These are phyloP conservation scores for Kurtzmaniella quercitrusa DNA, from an alignment of 1,139 yeast species.

Conservation along the genomic window DNA sequence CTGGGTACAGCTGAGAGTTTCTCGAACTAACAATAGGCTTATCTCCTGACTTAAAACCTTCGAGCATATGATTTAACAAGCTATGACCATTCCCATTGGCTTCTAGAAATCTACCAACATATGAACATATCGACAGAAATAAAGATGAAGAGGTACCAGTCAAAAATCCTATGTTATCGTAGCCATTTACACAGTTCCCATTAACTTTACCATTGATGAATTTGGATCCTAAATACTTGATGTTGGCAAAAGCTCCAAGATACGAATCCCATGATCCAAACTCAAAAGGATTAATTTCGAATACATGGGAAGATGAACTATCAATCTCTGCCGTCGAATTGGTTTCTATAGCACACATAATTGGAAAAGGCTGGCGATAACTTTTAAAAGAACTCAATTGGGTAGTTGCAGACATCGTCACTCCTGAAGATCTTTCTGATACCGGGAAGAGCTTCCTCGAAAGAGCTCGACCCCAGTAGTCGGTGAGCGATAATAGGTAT, in stretches of 20 bases:
- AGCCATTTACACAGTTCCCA: slow-evolving; percentile 50
- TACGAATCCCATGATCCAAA: slow-evolving; percentile 66
- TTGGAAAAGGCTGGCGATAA: slow-evolving; percentile 40
- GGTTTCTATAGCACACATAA: slow-evolving; percentile 34
- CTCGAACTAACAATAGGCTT: slow-evolving; percentile 15
- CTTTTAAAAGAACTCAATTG: slow-evolving; percentile 16
- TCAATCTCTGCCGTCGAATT: slow-evolving; percentile 7
- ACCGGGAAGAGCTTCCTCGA: slow-evolving; percentile 43
- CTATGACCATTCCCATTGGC: slow-evolving; percentile 33
- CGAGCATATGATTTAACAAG: slow-evolving; percentile 43
- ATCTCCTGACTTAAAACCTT: slow-evolving; percentile 41
- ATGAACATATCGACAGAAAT: slow-evolving; percentile 55
- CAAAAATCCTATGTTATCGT: slow-evolving; percentile 71
- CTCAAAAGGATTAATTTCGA: slow-evolving; percentile 64
- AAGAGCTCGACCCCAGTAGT: slow-evolving; percentile 65
- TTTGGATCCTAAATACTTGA: slow-evolving; percentile 52
- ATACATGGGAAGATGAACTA: slow-evolving; percentile 26
- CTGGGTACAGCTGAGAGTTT: slow-evolving; percentile 43
- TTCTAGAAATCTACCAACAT: slow-evolving; percentile 34
- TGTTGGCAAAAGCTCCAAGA: slow-evolving; percentile 47
- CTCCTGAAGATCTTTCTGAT: slow-evolving; percentile 33
- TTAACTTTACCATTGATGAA: slow-evolving; percentile 29
- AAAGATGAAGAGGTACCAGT: slow-evolving; percentile 72
- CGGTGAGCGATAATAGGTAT: slow-evolving; percentile 56
- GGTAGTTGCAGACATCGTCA: slow-evolving; percentile 21